Base-by-base conservation (phyloP, 2,329 filamentous ascomycete genomes). In the Sporothrix protearum region DNA sequence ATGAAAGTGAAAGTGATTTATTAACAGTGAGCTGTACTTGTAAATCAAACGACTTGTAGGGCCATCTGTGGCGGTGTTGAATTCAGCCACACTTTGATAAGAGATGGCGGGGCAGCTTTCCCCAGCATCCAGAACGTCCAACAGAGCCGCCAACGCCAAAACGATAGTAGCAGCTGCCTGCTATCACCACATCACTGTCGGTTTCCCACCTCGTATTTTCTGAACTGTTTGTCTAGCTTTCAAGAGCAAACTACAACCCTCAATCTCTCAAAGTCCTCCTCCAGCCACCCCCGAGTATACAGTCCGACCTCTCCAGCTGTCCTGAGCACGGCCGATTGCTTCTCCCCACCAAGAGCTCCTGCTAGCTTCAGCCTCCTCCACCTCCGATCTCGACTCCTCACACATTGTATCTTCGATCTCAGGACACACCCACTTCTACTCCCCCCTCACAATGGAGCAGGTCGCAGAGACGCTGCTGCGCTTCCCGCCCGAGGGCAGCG, bases 381-480 rank as follows among this genome's bases (percentile, higher is more conserved):
- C 12, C 12, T 25, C 39, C 39, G 59, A 28, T 39, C 36, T 45
- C 59, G 36, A 42, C 36, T 39, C n/a, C 36, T 12, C 10, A 12
- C 10, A 30, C 16, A 2, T 5, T 10, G 22, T 16, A 2, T 14
- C 33, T 22, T 22, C 14, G 30, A 33, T 7, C 12, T 14, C 36
- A 16, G 4, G 6, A 33, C 49, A 36, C 16, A 36, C 12, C 42
- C 10, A n/a, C 49, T 6, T 12, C 28, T 14, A 12, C 36, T n/a
- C 47, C 19, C 22, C 61, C 61, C 47, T 33, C 68, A 45, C 55
- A 69, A 84, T 84, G 82, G 81, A 83, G 36, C 76, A 78, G 67
- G 76, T 76, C 69, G 79, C 77, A 47, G 75, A 79, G 51, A 75
- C 80, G 59, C 80, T 87, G 70, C 76, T 81, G 74, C 78, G 79